Evolutionary conservation across 2,329 filamentous ascomycete species (phyloP), one percentile per base, ranked within the genome.

Genomic region (Beauveria pseudobassiana): DNA sequence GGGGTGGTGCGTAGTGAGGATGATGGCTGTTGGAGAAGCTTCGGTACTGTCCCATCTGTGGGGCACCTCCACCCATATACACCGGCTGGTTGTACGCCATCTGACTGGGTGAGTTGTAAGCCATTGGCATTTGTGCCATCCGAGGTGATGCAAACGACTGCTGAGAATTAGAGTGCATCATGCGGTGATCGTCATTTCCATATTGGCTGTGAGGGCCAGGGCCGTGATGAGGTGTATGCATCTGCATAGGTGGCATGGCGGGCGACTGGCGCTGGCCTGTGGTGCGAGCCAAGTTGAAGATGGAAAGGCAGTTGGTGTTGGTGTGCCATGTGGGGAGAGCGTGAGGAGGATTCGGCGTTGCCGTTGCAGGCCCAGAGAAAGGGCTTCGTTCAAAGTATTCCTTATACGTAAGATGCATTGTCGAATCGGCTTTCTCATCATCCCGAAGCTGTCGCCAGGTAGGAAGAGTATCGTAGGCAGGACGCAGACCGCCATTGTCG

Each of bases 121-220:
- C 83, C 72, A 91, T 84, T 34, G 87, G 85, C 18, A 86, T 82
- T 65, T 87, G 88, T 57, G 86, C 83, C 67, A 92, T 83, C 56
- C 92, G 86, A 54, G 93, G 92, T 18, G 93, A 96, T 9, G 90
- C 88, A 72, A 91, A 95, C 3, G 91, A 91, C 68, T 93, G 91
- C 3, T 87, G 87, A 26, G 90, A 92, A 66, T 88, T 92, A 7
- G 87, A 89, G 62, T 90, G 90, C 77, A 95, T 89, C 90, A 97
- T 96, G 57, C 92, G 86, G 70, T 93, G 90, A 63, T 92, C 89
- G 67, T 96, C 93, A 67, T 86, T 87, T 68, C 87, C 90, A 66
- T 87, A 89, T 3, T 84, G 82, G 18, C 82, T 81, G 58, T 85
- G 84, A 48, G 86, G 83, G 6, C 82, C 83, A 65, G 88, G 88